Base-by-base conservation (phyloP, 2,329 filamentous ascomycete genomes). In the Lachnellula hyalina region DNA sequence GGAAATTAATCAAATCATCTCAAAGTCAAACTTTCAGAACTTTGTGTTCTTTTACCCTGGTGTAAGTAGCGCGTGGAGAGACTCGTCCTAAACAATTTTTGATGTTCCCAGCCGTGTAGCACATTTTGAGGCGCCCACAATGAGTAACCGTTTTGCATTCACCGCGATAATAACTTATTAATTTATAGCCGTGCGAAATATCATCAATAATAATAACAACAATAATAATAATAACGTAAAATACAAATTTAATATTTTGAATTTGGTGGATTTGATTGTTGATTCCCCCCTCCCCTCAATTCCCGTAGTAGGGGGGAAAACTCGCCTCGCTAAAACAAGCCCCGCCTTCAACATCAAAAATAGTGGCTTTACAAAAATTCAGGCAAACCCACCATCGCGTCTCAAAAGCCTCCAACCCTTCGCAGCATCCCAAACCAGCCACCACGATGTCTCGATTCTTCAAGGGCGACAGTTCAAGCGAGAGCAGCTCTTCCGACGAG, bases 401-500 rank as follows among this genome's bases (percentile, higher is more conserved):
- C 25, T 45, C 54, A 52, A 25, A 25, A 25, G 21, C 25, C 25
- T 25, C 51, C n/a, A n/a, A n/a, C 51, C 28, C 44, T 36, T 47
- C 21, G 35, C 35, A 52, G 25, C 49, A 57, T 48, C 54, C 36
- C 56, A 54, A 49, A 49, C 51, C 35, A 48, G 47, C 52, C 41
- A 53, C 73, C 77, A 88, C 71, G 60, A 94, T 93, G 89, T 97
- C 94, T 82, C 89, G 91, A 79, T 99, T 97, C 77, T 97, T 97
- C 82, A 89, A 90, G 75, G 89, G 89, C 73, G 92, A 96, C 76
- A 96, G 92, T 84, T 96, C 93, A 70, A 90, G 85, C 80, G 92
- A 96, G 76, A 92, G 84, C 78, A 90, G 90, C 81, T 96, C 90
- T 62, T 84, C 81, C 69, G 93, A 96, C 67, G 93, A 97, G 80